Evolutionary conservation across 768 basidiomycete genomes (phyloP).

Genomic region (Clavulina sp.): DNA sequence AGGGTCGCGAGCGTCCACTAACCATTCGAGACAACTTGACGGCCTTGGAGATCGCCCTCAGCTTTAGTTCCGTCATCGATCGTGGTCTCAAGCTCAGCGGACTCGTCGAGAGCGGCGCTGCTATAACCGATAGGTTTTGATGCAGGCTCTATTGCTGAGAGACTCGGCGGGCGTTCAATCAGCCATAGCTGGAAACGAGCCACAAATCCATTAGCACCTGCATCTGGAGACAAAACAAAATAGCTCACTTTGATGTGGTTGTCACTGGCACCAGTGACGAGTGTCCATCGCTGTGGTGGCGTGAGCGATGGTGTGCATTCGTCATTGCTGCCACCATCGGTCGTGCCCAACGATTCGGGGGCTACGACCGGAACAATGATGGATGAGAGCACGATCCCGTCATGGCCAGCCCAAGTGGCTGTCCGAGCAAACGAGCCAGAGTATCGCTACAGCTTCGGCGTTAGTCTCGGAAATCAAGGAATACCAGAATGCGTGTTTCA

Average conservation of each 20-base stretch:
- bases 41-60: too few species aligned
- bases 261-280: constrained; percentile 75
- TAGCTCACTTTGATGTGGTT: constrained; percentile 54
- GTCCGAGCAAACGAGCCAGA: constrained; percentile 73
- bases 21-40: not conserved
- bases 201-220: too few species aligned
- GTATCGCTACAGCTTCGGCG: constrained; percentile 37
- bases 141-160: too few species aligned
- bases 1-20: not conserved
- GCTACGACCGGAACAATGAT: constrained; percentile 21
- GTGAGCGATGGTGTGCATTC: not conserved
- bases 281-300: constrained; percentile 18
- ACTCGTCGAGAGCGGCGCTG: too few species aligned
- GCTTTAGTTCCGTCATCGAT: too few species aligned
- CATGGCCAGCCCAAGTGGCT: constrained; percentile 66
- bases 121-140: too few species aligned
- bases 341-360: not conserved
- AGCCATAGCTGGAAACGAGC: too few species aligned
- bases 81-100: too few species aligned
- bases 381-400: constrained; percentile 69
- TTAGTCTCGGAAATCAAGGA: too few species aligned
- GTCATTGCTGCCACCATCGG: constrained; percentile 6
- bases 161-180: too few species aligned
- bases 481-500: constrained; percentile 2
- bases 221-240: too few species aligned